These are phyloP conservation scores for Nitzschia inconspicua DNA, from an alignment of 108 stramenopile species.

Conservation along the genomic window DNA sequence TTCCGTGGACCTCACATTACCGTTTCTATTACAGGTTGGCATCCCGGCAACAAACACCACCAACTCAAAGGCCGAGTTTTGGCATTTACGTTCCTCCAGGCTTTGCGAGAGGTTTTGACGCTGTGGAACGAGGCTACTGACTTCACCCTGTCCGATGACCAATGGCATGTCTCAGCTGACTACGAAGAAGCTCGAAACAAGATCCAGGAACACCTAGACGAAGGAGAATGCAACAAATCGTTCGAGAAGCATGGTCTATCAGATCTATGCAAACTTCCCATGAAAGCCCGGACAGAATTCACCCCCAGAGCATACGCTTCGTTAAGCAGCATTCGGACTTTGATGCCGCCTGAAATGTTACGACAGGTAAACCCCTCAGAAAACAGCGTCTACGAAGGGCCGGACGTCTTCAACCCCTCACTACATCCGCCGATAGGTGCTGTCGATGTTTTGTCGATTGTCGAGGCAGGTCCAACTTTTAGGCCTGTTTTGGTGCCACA, in stretches of 20 bases:
- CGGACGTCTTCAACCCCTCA: constrained; percentile 43
- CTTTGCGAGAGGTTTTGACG: constrained; percentile 45
- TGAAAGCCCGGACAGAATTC: constrained; percentile 58
- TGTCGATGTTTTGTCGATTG: constrained; percentile 60
- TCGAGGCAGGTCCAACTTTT: constrained; percentile 33
- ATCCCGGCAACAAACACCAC: constrained; percentile 65
- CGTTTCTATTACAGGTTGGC: constrained; percentile 10
- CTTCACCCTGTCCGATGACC: constrained; percentile 36
- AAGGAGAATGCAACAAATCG: constrained; percentile 28
- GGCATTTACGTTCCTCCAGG: constrained; percentile 52
- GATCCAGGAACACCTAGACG: not conserved
- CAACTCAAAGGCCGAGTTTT: constrained; percentile 54
- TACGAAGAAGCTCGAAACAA: constrained; percentile 26
- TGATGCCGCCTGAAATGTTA: constrained; percentile 27
- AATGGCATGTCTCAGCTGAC: constrained; percentile 53
- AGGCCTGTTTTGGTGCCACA: not conserved
- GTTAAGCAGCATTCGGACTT: constrained; percentile 40
- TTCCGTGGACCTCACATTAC: not conserved
- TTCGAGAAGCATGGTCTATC: constrained; percentile 26
- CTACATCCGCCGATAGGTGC: constrained; percentile 45
- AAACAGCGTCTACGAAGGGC: constrained; percentile 42
- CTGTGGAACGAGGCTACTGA: constrained; percentile 39
- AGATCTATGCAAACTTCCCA: constrained; percentile 36
- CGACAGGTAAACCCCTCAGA: not conserved
- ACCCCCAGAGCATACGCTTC: constrained; percentile 60